phyloP scores from a whole-genome alignment of 2,329 filamentous ascomycete genomes.

The Sclerotinia spermophila region DNA sequence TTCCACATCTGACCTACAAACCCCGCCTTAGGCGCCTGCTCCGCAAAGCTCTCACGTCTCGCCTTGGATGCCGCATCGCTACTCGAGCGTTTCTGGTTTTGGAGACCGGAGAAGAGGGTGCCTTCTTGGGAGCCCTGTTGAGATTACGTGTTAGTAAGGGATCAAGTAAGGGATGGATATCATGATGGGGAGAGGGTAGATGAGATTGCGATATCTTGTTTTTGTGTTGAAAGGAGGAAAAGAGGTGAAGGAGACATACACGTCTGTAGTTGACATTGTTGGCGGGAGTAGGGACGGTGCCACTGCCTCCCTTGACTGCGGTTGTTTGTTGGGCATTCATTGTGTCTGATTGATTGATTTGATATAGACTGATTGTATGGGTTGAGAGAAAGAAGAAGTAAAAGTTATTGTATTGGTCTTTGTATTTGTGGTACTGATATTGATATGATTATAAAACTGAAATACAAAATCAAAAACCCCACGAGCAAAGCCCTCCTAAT shows the following conservation, averaged over 20 bases:
- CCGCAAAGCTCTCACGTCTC: slow-evolving; percentile 43
- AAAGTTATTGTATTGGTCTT: neutral
- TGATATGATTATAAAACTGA: accelerated
- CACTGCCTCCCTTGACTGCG: slow-evolving; percentile 28
- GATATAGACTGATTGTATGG: neutral
- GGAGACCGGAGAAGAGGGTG: slow-evolving; percentile 39
- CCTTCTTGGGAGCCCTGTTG: slow-evolving; percentile 24
- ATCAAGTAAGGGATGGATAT: no score
- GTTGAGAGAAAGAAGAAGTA: neutral
- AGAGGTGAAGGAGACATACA: slow-evolving; percentile 22
- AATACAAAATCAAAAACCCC: accelerated
- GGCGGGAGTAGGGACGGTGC: slow-evolving; percentile 26
- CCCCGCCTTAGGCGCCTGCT: slow-evolving; percentile 41
- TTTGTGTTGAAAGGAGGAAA: neutral
- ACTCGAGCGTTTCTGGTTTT: slow-evolving; percentile 44
- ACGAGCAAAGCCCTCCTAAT: neutral
- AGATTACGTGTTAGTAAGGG: no score
- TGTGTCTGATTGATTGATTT: neutral
- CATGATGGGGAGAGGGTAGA: neutral
- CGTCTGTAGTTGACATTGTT: slow-evolving; percentile 28
- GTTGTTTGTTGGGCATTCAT: slow-evolving; percentile 19
- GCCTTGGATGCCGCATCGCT: slow-evolving; percentile 38
- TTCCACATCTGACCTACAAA: slow-evolving; percentile 38
- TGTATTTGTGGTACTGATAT: neutral
- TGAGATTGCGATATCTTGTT: no score